These are phyloP conservation scores for Colletotrichum sp. DNA, from an alignment of 2,329 filamentous ascomycete genomes.

Conservation along the genomic window DNA sequence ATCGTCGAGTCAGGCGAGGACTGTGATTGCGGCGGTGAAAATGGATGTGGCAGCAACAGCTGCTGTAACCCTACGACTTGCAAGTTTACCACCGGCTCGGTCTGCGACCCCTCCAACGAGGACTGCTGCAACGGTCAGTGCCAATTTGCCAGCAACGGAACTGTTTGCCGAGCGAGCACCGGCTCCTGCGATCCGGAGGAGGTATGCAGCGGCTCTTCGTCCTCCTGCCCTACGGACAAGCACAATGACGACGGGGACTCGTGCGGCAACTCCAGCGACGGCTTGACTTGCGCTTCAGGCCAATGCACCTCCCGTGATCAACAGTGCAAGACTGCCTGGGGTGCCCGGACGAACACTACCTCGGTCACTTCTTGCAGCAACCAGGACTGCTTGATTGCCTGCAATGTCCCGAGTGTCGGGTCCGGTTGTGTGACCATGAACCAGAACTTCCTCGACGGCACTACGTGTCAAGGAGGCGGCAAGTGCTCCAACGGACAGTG, in stretches of 20 bases:
- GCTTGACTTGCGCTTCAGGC: conserved; percentile 82
- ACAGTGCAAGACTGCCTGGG: conserved; percentile 88
- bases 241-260: conserved; percentile 70
- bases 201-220: conserved; percentile 74
- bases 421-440: conserved; percentile 74
- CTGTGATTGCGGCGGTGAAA: conserved; percentile 87
- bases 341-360: conserved; percentile 72
- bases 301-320: conserved; percentile 92
- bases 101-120: conserved; percentile 83
- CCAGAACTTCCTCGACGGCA: conserved; percentile 95
- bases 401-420: conserved; percentile 72
- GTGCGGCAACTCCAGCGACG: conserved; percentile 68
- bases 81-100: conserved; percentile 75
- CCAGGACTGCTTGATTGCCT: conserved; percentile 71
- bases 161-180: conserved; percentile 80
- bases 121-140: conserved; percentile 76
- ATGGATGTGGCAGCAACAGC: conserved; percentile 72
- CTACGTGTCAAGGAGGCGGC: conserved; percentile 80
- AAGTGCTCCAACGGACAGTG: conserved; percentile 81
- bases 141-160: conserved; percentile 68
- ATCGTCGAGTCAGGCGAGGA: conserved; percentile 92
- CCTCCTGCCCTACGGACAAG: conserved; percentile 75
- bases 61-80: conserved; percentile 91
- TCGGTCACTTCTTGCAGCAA: conserved; percentile 81
- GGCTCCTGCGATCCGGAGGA: conserved; percentile 87